Evolutionary conservation across 192 early-diverging fungal genomes (phyloP), one percentile per base, ranked within the genome.

Genomic region (Coemansia sp.): DNA sequence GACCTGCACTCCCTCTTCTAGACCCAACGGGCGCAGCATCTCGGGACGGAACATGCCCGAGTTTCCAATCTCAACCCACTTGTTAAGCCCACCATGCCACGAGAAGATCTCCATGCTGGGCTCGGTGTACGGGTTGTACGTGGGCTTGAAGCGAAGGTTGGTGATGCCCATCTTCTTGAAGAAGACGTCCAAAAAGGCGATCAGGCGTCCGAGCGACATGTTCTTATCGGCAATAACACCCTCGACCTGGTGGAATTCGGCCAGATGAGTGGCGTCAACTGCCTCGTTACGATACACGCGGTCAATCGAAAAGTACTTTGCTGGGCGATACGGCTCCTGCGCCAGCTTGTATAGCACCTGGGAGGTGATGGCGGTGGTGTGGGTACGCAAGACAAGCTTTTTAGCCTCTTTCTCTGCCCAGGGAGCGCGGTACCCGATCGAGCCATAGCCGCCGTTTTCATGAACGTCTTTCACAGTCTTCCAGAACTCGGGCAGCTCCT

Each of bases 71-170:
- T 97, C 95, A 33, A 97, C 90, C 91, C 93, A 98, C 68, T 87
- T 87, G 46, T 87, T 83, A 60, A 96, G 53, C 84, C 88, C 86
- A 39, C 87, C 86, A 71, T 98, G 95, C 85, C 90, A 99, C 40
- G 95, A 90, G 81, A 99, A 99, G 66, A 99, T 98, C 72, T 99
- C 97, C 94, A 99, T 92, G 63, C 88, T 91, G 34, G 97, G 97
- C 76, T 99, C 97, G 39, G 97, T 99, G 86, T 99, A 99, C 48
- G 97, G 97, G 80, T 99, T 99, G 83, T 95, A 99, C 4, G 97
- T 93, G 52, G 97, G 97, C 87, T 99, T 99, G 89, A 98, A 99
- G 58, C 94, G 89, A 53, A 99, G 87, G 65, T 91, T 92, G 35
- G 84, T 78, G 60, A 91, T 83, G 72, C 95, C 97, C 85, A 99